phyloP scores from a whole-genome alignment of 257 asterid genomes.

The Perilla frutescens region DNA sequence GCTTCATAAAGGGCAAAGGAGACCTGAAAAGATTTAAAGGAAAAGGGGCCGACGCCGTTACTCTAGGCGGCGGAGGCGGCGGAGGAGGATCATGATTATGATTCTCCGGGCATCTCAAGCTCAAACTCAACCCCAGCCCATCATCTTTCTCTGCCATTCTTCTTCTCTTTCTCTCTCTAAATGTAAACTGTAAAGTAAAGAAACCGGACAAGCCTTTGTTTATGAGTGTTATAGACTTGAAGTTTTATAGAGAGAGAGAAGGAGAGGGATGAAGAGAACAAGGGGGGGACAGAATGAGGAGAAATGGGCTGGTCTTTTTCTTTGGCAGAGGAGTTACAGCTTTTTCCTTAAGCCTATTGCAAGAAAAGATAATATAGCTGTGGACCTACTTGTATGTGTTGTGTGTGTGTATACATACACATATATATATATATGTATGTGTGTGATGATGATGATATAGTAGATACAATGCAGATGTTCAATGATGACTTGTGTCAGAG shows the following conservation, averaged over 20 bases:
- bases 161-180: conserved; percentile 19
- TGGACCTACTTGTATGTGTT: conserved; percentile 46
- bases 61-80: conserved; percentile 22
- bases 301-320: conserved; percentile 62
- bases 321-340: conserved; percentile 66
- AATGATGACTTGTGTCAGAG: conserved; percentile 93
- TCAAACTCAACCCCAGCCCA: conserved; percentile 69
- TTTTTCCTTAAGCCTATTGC: conserved; percentile 47
- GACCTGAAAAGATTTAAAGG: conserved; percentile 59
- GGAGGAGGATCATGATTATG: conserved; percentile 27
- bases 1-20: conserved; percentile 52
- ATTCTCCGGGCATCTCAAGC: conserved; percentile 56
- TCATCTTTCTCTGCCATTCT: conserved; percentile 63
- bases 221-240: not conserved
- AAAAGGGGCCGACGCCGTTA: conserved; percentile 41
- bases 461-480: conserved; percentile 59
- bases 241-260: conserved; percentile 19
- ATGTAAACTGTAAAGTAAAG: not conserved
- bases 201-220: conserved; percentile 8
- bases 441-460: conserved; percentile 13
- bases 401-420: not conserved
- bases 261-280: conserved; percentile 17
- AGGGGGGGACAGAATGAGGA: conserved; percentile 77
- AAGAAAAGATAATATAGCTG: conserved; percentile 43
- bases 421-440: not conserved